Percentiles rank a stretch among this genome's conserved stretches.
phyloP scores from a whole-genome alignment of 345 rosid genomes.

The Populus euphratica region DNA sequence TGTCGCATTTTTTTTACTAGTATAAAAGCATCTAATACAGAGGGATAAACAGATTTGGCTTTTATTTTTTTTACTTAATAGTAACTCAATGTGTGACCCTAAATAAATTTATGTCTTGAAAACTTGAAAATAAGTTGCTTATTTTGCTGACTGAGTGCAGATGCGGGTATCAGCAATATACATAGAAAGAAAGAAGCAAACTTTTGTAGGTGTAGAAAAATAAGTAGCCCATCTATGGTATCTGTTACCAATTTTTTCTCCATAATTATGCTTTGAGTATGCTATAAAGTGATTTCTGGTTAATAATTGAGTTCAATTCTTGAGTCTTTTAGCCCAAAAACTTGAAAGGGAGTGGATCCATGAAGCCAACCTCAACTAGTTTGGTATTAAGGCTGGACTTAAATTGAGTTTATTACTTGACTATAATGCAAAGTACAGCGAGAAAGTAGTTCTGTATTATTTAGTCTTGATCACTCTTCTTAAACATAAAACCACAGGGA shows the following conservation, averaged over 20 bases:
- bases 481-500: neutral
- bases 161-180: neutral
- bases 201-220: neutral
- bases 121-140: neutral
- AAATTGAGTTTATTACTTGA: neutral
- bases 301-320: neutral
- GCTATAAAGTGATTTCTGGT: neutral
- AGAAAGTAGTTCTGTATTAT: neutral
- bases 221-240: neutral
- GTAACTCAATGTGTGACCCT: neutral
- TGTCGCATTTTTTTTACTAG: neutral
- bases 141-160: neutral
- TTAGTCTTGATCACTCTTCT: neutral
- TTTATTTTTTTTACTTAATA: neutral
- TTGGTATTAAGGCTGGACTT: neutral
- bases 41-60: neutral
- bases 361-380: neutral
- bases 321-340: neutral
- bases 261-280: neutral
- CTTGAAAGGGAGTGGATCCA: neutral
- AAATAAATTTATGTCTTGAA: neutral
- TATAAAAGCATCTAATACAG: neutral
- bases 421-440: neutral
- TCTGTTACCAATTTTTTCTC: no score
- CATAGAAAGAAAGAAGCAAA: neutral